Evolutionary conservation across 139 green algal species (phyloP).

Genomic region (Pleodorina starrii): DNA sequence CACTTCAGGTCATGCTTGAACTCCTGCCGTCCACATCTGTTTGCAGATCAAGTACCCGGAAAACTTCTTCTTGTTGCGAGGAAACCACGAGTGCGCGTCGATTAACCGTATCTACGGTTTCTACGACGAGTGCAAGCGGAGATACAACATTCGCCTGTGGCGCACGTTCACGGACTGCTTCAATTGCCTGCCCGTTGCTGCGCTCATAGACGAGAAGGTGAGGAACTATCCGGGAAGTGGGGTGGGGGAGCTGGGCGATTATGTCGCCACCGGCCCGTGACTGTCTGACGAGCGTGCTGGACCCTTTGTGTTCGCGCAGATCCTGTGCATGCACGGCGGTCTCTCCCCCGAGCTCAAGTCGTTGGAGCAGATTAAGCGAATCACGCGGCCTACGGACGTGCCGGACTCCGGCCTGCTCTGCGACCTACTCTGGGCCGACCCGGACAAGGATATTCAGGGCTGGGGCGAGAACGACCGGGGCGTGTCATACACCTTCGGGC

Average conservation of each 20-base stretch:
- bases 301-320: no score
- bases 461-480: slow-evolving; percentile 99
- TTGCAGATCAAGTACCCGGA: slow-evolving; percentile 98
- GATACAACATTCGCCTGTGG: slow-evolving; percentile 99
- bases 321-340: slow-evolving; percentile 99
- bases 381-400: slow-evolving; percentile 96
- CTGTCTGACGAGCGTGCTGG: no score
- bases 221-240: no score
- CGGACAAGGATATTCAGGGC: slow-evolving; percentile 98
- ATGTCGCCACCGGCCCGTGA: no score
- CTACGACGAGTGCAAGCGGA: slow-evolving; percentile 99
- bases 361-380: slow-evolving; percentile 98
- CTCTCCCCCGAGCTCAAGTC: slow-evolving; percentile 98
- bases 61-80: slow-evolving; percentile 99
- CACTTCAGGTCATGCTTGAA: no score
- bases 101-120: slow-evolving; percentile 99
- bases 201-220: slow-evolving; percentile 99
- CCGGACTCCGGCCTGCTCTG: slow-evolving; percentile 98
- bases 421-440: slow-evolving; percentile 99
- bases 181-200: slow-evolving; percentile 98
- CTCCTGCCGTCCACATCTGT: neutral
- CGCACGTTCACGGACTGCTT: slow-evolving; percentile 99
- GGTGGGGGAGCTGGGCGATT: no score
- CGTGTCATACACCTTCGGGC: slow-evolving; percentile 99
- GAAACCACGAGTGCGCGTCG: slow-evolving; percentile 92